phyloP scores from a whole-genome alignment of 805 yeast species.

The Saturnispora galanensis region DNA sequence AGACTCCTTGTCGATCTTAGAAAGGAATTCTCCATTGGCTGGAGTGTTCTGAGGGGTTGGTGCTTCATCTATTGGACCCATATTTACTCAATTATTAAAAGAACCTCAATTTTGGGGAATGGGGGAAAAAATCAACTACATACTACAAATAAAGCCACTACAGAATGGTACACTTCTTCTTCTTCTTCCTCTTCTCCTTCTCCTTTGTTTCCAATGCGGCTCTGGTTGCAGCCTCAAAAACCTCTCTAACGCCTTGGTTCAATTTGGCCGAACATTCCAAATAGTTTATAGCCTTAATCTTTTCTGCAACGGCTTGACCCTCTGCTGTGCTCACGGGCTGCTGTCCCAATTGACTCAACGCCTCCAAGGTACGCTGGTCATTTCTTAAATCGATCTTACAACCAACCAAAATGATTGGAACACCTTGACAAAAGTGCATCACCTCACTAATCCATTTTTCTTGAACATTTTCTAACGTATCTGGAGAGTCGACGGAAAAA shows the following conservation, averaged over 20 bases:
- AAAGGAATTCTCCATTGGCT: constrained; percentile 70
- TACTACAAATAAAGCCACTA: constrained; percentile 21
- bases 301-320: constrained; percentile 80
- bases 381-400: constrained; percentile 85
- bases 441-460: constrained; percentile 96
- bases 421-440: constrained; percentile 86
- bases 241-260: constrained; percentile 87
- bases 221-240: constrained; percentile 85
- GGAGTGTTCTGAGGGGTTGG: constrained; percentile 99
- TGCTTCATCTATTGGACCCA: constrained; percentile 36
- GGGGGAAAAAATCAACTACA: background rate
- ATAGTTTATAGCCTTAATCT: constrained; percentile 79
- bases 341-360: constrained; percentile 62
- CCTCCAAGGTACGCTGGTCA: constrained; percentile 69
- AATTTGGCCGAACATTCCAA: constrained; percentile 90
- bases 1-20: constrained; percentile 35
- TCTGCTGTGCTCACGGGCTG: constrained; percentile 74
- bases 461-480: constrained; percentile 85
- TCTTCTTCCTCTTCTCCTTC: constrained; percentile 46
- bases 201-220: constrained; percentile 71
- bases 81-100: too few species aligned
- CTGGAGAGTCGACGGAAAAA: constrained; percentile 85
- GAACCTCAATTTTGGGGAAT: background rate
- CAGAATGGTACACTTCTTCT: constrained; percentile 64
- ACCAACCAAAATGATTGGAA: constrained; percentile 86